A percentile compares a stretch with the other conserved stretches of the same genome.
Evolutionary conservation across 306 rosid genomes (phyloP).

Genomic region (Elaeagnus macrophylla): DNA sequence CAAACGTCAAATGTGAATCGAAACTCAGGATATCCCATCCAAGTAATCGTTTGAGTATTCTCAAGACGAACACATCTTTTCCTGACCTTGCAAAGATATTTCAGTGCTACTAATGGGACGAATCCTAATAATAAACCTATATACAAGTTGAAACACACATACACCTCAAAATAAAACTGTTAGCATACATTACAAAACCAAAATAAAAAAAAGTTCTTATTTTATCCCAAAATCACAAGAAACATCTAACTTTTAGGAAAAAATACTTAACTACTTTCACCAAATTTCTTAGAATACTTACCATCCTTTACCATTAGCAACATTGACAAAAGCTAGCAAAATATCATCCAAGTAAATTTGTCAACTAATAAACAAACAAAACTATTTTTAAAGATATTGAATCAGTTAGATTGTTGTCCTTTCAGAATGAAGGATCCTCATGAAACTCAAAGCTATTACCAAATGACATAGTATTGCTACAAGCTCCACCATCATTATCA

Average conservation of each 20-base stretch:
- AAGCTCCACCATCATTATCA: conserved; percentile 31
- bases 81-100: conserved; percentile 73
- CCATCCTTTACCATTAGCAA: too few species aligned
- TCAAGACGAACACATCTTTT: conserved; percentile 80
- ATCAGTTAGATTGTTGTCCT: conserved; percentile 50
- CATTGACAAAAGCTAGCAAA: background rate
- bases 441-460: conserved; percentile 55
- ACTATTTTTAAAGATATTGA: background rate
- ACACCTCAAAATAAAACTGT: conserved; percentile 4
- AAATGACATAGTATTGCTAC: conserved; percentile 30
- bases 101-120: conserved; percentile 83
- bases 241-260: too few species aligned
- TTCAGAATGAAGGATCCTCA: conserved; percentile 94
- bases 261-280: too few species aligned
- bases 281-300: too few species aligned
- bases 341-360: background rate
- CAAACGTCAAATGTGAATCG: conserved; percentile 88
- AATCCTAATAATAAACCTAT: conserved; percentile 85
- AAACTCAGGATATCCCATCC: conserved; percentile 93
- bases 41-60: conserved; percentile 62
- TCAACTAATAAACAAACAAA: background rate
- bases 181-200: background rate
- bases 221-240: background rate
- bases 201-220: background rate
- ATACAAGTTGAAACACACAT: conserved; percentile 11